A percentile compares a stretch with the other conserved stretches of the same genome.
Evolutionary conservation across 129 eudicot genomes (phyloP).

Genomic region (carrot (Daucus carota)): DH1_v3.0 NC_030383.2:60075501-60076000

Average conservation of each 20-base stretch:
- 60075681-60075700: slow-evolving; percentile 20
- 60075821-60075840: slow-evolving; percentile 6
- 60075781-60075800: background rate
- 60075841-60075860: slow-evolving; percentile 37
- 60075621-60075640: background rate
- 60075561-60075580: background rate
- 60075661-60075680: background rate
- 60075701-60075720: slow-evolving; percentile 36
- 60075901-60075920: slow-evolving; percentile 46
- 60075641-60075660: background rate
- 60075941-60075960: slow-evolving; percentile 65
- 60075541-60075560: background rate
- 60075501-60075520: too few species aligned
- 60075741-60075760: slow-evolving; percentile 52
- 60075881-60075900: slow-evolving; percentile 48
- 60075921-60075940: slow-evolving; percentile 62
- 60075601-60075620: background rate
- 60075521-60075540: too few species aligned
- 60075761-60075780: slow-evolving; percentile 27
- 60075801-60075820: background rate
- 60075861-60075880: slow-evolving; percentile 20
- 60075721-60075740: slow-evolving; percentile 23
- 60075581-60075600: background rate
- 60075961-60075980: slow-evolving; percentile 64
- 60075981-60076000: slow-evolving; percentile 33